Evolutionary conservation across 2,329 filamentous ascomycete species (phyloP).

Genomic region (Alternaria angustiovoidea): DNA sequence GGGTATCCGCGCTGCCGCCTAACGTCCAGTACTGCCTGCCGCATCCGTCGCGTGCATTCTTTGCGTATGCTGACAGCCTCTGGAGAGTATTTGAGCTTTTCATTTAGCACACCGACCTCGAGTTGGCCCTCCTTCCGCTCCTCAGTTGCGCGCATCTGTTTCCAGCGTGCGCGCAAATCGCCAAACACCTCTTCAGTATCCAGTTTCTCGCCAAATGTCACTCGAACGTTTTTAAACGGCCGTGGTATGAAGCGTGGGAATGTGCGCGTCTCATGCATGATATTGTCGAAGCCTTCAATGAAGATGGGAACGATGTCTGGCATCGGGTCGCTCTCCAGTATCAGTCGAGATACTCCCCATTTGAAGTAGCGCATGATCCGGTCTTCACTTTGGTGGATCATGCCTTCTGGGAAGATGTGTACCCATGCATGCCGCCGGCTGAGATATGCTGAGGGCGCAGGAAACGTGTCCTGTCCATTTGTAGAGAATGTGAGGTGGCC

Average conservation of each 20-base stretch:
- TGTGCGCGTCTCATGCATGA: constrained; percentile 84
- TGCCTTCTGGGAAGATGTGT: constrained; percentile 95
- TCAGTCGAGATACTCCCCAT: constrained; percentile 91
- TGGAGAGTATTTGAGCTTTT: constrained; percentile 70
- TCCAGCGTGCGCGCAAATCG: constrained; percentile 78
- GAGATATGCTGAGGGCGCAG: constrained; percentile 75
- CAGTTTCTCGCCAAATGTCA: constrained; percentile 81
- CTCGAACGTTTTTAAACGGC: constrained; percentile 71
- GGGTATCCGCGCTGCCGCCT: constrained; percentile 74
- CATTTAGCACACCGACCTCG: constrained; percentile 67
- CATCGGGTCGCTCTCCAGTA: constrained; percentile 86
- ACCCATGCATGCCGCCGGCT: constrained; percentile 81
- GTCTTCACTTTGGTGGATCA: constrained; percentile 84
- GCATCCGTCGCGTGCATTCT: constrained; percentile 80
- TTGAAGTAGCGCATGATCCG: constrained; percentile 94
- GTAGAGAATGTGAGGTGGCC: constrained; percentile 69
- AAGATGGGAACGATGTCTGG: constrained; percentile 94
- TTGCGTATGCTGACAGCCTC: constrained; percentile 80
- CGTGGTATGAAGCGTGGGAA: constrained; percentile 86
- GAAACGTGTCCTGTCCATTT: constrained; percentile 70
- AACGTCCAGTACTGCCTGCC: constrained; percentile 82
- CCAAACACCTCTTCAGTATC: constrained; percentile 79
- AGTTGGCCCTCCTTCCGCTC: constrained; percentile 55
- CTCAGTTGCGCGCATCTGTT: constrained; percentile 65
- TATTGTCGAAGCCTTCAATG: constrained; percentile 84